Base-by-base conservation (phyloP, 495 filamentous ascomycete genomes). In the Xylaria venustula region DNA sequence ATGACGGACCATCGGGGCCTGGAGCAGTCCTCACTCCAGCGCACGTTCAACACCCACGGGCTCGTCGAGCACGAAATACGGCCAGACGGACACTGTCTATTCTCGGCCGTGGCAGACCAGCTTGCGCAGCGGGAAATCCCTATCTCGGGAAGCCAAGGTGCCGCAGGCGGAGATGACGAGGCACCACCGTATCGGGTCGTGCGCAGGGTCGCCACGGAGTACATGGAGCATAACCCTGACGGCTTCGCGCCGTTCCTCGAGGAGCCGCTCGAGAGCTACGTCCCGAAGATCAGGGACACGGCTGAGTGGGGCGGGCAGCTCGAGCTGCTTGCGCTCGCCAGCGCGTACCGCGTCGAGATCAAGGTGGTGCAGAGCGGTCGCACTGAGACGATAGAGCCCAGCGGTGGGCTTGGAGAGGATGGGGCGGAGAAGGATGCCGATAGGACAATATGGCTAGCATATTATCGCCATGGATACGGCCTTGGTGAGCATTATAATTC, bases 401-500 rank as follows among this genome's bases (percentile, higher is more conserved):
- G 66, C 12, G 77, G 74, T 0, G 72, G 73, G 20, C 65, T 46
- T 25, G 60, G 34, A 17, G 63, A 49, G 6, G 63, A 42, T 12
- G 65, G 62, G 12, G 52, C 58, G 28, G 59, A 59, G 15, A 67
- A 66, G 8, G 70, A 65, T 15, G 67, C 56, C 47, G 62, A 62
- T 17, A 74, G 75, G 57, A 79, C 67, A 54, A 79, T 97, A 30
- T 98, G 94, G 94, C 74, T 98, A 73, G 93, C 91, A 22, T 98
- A 98, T 75, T 98, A 98, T 75, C 80, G 89, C 61, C 92, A 97
- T 77, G 87, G 87, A 53, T 97, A 91, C 77, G 92, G 92, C 2
- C 77, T 98, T 17, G 94, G 94, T 12, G 93, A 97, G 80, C 94
- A 98, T 77, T 98, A 97, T 76, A 98, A 98, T 69, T 96, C 93